phyloP scores from a whole-genome alignment of 1,139 yeast species.

The Geotrichum restrictum region DNA sequence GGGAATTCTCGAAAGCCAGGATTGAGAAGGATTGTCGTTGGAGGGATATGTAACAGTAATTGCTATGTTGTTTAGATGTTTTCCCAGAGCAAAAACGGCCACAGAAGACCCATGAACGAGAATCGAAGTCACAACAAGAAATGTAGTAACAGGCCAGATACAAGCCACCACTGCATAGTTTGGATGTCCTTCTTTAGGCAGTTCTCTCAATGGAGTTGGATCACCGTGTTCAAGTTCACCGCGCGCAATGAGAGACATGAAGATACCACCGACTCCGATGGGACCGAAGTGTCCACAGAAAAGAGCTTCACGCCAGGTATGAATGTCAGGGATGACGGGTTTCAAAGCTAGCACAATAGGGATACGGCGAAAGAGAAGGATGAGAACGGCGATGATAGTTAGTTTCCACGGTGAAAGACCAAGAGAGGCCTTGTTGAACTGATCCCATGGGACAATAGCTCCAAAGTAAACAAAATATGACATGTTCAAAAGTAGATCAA shows the following conservation, averaged over 20 bases:
- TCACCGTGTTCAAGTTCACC: conserved; percentile 67
- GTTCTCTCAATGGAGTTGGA: conserved; percentile 51
- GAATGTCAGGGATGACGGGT: conserved; percentile 81
- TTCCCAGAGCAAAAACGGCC: conserved; percentile 87
- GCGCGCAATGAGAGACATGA: conserved; percentile 81
- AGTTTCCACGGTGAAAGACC: conserved; percentile 85
- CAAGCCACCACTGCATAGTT: conserved; percentile 67
- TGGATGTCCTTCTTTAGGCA: conserved; percentile 54
- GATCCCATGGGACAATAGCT: conserved; percentile 89
- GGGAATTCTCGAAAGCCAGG: conserved; percentile 88
- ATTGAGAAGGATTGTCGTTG: conserved; percentile 61
- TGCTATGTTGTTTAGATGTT: conserved; percentile 84
- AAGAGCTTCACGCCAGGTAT: conserved; percentile 91
- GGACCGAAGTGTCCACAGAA: conserved; percentile 99
- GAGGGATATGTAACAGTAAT: conserved; percentile 47
- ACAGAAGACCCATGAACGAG: conserved; percentile 95
- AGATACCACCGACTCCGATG: conserved; percentile 95
- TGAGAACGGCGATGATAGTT: conserved; percentile 72
- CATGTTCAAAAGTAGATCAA: conserved; percentile 68
- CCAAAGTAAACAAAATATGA: conserved; percentile 93
- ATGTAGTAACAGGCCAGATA: conserved; percentile 89
- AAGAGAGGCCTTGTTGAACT: conserved; percentile 60
- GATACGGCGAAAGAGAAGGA: conserved; percentile 76
- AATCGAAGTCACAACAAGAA: conserved; percentile 79
- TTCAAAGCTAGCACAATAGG: conserved; percentile 81